Evolutionary conservation across 2,329 filamentous ascomycete species (phyloP), one percentile per base, ranked within the genome.

Genomic region (Fusarium newnesense): DNA sequence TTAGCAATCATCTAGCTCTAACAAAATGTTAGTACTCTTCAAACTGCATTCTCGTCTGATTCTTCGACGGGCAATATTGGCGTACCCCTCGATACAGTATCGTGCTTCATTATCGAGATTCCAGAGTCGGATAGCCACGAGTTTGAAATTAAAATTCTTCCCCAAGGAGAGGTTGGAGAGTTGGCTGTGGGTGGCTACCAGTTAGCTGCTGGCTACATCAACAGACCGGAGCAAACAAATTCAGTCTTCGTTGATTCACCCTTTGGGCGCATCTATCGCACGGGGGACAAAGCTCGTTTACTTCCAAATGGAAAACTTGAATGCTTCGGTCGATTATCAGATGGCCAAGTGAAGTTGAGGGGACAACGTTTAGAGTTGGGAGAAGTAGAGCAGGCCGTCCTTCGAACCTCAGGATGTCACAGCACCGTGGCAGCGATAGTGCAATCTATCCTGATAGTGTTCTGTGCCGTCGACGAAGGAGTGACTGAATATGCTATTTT

Each of bases 341-440:
- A 90, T 56, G 94, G 94, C 1, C 95, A 98, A 80, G 91, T 97
- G 57, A 97, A 97, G 81, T 85, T 97, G 12, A 89, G 94, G 60
- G 95, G 95, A 3, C 95, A 97, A 81, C 87, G 94, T 54, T 88
- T 97, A 57, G 93, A 96, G 77, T 88, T 96, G 9, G 93, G 93
- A 1, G 94, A 95, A 77, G 86, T 95, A 26, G 93, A 96, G 78
- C 89, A 94, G 74, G 92, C 89, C 2, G 86, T 91, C 5, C 85
- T 92, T 49, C 88, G 88, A 61, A 87, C 89, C 1, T 78, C 84
- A 1, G 89, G 88, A 2, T 91, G 94, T 52, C 90, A 91, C 69
- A 88, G 88, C 52, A 91, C 90, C 2, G 87, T 91, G 19, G 93
- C 91, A 4, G 86, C 90, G 32, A 90, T 97, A 4, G 83, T 94